Base-by-base conservation (phyloP, 306 rosid genomes). In the Quercus variabilis region DNA sequence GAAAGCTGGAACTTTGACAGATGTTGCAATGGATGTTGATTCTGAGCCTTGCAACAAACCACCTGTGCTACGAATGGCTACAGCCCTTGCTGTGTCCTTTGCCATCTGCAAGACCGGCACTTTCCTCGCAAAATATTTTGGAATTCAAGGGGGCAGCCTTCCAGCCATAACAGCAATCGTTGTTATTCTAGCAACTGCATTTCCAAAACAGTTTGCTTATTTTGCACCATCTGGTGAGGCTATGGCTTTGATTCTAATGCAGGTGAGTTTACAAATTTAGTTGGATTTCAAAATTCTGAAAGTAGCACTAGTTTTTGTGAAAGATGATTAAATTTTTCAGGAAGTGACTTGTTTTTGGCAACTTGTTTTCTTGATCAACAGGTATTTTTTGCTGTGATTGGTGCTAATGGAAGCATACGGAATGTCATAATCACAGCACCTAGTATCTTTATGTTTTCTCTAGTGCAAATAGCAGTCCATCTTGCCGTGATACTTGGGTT, bases 191-290 rank as follows among this genome's bases (percentile, higher is more conserved):
- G 86, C 89, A 1, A 82, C 91, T 70, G 71, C 71, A 20, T 83
- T 87, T 80, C 87, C 91, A 2, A 83, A 78, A 71, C 78, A 21
- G 59, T 79, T 71, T 73, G 84, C 77, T 33, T 82, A 85, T 76
- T 85, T 80, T 20, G 83, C 91, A 59, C 91, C 91, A 78, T 68
- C 89, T 38, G 89, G 87, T 55, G 85, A 85, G 81, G 89, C 87
- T 23, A 75, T 88, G 89, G 91, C 89, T 76, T 2, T 88, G 63
- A 77, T 88, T 52, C 80, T 88, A 52, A 85, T 83, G 91, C 87
- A 88, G 79, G 89, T 78, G 13, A 80, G 20, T 11, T 23, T 58
- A 31, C 21, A n/a, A 65, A 33, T 30, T 67, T 67, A 67, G 46
- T 33, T 33, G 35, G 15, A 19, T 67, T 33, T 67, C 71, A 33